Conservation (phyloP, 805 yeast species). For the Starmerella cellae region DNA sequence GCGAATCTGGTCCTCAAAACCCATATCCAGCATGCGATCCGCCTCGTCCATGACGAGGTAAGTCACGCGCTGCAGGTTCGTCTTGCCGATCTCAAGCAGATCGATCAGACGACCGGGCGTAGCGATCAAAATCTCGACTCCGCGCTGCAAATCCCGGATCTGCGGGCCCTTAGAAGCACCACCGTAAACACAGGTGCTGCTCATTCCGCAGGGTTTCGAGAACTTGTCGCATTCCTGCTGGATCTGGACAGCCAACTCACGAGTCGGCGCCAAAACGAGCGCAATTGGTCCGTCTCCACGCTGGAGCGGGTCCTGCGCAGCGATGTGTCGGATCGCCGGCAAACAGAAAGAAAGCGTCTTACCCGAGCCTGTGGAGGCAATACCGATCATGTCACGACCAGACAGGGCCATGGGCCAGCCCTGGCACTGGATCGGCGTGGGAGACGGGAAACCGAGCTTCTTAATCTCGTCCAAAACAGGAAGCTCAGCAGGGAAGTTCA, state of each 20-base stretch:
- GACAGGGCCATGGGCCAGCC: conserved; percentile 99
- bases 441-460: conserved; percentile 82
- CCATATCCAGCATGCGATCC: conserved; percentile 99
- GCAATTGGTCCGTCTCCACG: conserved; percentile 98
- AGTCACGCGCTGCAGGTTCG: conserved; percentile 90
- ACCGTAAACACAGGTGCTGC: conserved; percentile 92
- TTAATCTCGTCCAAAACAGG: conserved; percentile 70
- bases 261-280: conserved; percentile 90
- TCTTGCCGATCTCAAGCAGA: conserved; percentile 89
- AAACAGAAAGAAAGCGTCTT: conserved; percentile 93
- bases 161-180: conserved; percentile 99
- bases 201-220: conserved; percentile 79
- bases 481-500: conserved; percentile 84
- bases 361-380: conserved; percentile 98
- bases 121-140: conserved; percentile 91
- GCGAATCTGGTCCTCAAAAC: conserved; percentile 98
- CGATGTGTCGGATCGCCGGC: conserved; percentile 94
- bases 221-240: conserved; percentile 93
- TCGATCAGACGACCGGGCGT: conserved; percentile 98
- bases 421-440: conserved; percentile 96
- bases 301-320: conserved; percentile 87
- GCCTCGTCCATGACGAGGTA: conserved; percentile 97
- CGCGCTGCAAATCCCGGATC: conserved; percentile 88
- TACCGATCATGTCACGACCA: conserved; percentile 98
- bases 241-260: conserved; percentile 97